Evolutionary conservation across 768 basidiomycete species (phyloP).

Genomic region (Serendipita sp.): DNA sequence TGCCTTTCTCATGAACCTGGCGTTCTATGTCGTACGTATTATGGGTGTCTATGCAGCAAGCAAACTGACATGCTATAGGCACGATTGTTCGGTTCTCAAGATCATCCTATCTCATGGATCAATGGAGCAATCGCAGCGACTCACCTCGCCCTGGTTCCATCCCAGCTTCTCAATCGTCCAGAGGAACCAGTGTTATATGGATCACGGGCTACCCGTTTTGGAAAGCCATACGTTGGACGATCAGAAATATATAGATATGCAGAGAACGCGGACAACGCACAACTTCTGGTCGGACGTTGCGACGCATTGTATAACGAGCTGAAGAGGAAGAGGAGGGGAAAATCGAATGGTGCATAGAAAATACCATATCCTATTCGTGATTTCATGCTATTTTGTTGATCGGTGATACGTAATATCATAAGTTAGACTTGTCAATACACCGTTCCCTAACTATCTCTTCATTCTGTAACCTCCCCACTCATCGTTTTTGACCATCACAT

Average conservation of each 20-base stretch:
- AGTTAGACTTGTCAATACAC: too few relatives aligned
- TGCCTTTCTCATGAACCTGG: not conserved
- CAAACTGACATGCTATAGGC: constrained; percentile 27
- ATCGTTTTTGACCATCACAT: not conserved
- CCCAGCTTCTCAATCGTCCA: constrained; percentile 25
- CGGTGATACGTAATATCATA: too few relatives aligned
- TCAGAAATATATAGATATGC: constrained; percentile 36
- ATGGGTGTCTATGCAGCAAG: not conserved
- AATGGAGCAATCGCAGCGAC: constrained; percentile 54
- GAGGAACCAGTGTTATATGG: constrained; percentile 17
- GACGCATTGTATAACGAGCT: constrained; percentile 30
- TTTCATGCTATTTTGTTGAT: too few relatives aligned
- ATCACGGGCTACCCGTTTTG: constrained; percentile 41
- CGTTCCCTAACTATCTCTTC: too few relatives aligned
- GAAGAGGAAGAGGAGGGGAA: too few relatives aligned
- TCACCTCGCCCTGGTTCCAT: constrained; percentile 46
- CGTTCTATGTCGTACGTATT: constrained; percentile 7
- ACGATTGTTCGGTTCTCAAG: constrained; percentile 46
- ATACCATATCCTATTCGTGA: too few relatives aligned
- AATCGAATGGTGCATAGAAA: too few relatives aligned
- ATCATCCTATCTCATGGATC: constrained; percentile 45
- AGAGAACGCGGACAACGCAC: constrained; percentile 30
- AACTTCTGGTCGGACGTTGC: constrained; percentile 34
- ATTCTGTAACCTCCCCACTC: too few relatives aligned
- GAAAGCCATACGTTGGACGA: constrained; percentile 34